A percentile compares a stretch with the other conserved stretches of the same genome.
These are phyloP conservation scores for Phyllosticta paracitricarpa DNA, from an alignment of 2,329 filamentous ascomycete species.

Conservation along the genomic window DNA sequence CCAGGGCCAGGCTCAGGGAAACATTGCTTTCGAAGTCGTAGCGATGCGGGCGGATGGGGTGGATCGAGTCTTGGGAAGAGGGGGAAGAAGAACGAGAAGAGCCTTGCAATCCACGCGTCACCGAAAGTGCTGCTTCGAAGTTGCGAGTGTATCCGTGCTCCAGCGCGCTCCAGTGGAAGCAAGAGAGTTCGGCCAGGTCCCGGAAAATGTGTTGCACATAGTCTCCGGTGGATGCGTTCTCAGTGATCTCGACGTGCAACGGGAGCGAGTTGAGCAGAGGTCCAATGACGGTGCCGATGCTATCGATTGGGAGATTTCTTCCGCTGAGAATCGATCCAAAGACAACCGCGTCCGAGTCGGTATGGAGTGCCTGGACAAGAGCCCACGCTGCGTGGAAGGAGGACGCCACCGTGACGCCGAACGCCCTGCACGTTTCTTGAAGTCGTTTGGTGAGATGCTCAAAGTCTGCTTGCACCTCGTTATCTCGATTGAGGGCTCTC, in stretches of 20 bases:
- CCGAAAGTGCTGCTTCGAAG: neutral
- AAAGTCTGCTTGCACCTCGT: neutral
- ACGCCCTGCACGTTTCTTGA: neutral
- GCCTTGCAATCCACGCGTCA: neutral
- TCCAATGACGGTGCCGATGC: constrained; percentile 22
- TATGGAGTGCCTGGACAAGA: constrained; percentile 21
- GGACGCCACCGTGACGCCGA: constrained; percentile 12
- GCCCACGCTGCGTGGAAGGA: constrained; percentile 30
- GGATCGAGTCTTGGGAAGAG: neutral
- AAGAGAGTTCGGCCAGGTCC: neutral
- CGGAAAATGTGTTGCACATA: neutral
- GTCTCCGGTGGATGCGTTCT: neutral
- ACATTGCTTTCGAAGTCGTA: constrained; percentile 1
- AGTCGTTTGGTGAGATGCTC: neutral
- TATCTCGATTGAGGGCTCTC: neutral
- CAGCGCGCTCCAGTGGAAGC: constrained; percentile 16
- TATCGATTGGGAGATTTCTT: constrained; percentile 23
- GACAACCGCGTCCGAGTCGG: constrained; percentile 21
- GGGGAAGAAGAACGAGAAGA: neutral
- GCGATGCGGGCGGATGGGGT: neutral
- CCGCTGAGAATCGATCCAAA: constrained; percentile 29
- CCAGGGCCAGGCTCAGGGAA: neutral
- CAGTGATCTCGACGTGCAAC: neutral
- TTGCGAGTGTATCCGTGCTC: neutral
- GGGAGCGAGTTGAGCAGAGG: constrained; percentile 26